Percentiles rank a stretch among this genome's conserved stretches.
Conservation (phyloP, 768 basidiomycete genomes). For the Ephemerocybe angulata region DNA sequence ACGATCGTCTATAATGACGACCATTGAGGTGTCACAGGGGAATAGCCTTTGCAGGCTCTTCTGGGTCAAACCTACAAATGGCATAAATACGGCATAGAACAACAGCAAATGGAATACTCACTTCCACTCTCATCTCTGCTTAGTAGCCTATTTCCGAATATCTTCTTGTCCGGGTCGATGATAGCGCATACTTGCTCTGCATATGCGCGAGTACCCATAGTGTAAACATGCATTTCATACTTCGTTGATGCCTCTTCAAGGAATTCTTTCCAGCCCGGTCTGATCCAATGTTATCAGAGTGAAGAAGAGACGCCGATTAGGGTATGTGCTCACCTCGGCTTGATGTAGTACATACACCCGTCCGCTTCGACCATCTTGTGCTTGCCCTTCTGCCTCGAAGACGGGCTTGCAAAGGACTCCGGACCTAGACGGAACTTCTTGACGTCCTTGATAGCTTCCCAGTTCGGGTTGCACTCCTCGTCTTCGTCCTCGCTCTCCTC, state of each 20-base stretch:
- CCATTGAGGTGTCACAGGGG: conserved; percentile 97
- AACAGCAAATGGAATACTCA: conserved; percentile 38
- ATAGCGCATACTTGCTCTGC: conserved; percentile 93
- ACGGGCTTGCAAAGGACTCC: conserved; percentile 57
- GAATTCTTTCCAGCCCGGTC: conserved; percentile 85
- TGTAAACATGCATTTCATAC: conserved; percentile 99
- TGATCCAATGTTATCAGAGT: conserved; percentile 16
- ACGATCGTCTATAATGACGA: conserved; percentile 97
- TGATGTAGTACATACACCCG: conserved; percentile 95
- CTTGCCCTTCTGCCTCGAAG: conserved; percentile 52
- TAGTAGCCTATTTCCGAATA: conserved; percentile 85
- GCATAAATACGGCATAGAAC: conserved; percentile 13
- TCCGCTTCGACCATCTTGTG: conserved; percentile 65
- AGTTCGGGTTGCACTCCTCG: conserved; percentile 85
- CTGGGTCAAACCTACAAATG: conserved; percentile 69
- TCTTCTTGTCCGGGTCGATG: conserved; percentile 82
- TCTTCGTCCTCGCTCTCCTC: conserved; percentile 41
- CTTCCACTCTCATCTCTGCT: conserved; percentile 97
- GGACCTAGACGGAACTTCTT: conserved; percentile 83
- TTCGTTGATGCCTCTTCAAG: conserved; percentile 64
- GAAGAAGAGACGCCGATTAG: conserved; percentile 5
- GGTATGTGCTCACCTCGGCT: conserved; percentile 70
- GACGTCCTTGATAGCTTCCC: conserved; percentile 87
- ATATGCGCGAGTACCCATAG: conserved; percentile 97
- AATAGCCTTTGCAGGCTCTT: conserved; percentile 92